Evolutionary conservation across 257 asterid species (phyloP).

Genomic region (Capsicum rhomboideum): DNA sequence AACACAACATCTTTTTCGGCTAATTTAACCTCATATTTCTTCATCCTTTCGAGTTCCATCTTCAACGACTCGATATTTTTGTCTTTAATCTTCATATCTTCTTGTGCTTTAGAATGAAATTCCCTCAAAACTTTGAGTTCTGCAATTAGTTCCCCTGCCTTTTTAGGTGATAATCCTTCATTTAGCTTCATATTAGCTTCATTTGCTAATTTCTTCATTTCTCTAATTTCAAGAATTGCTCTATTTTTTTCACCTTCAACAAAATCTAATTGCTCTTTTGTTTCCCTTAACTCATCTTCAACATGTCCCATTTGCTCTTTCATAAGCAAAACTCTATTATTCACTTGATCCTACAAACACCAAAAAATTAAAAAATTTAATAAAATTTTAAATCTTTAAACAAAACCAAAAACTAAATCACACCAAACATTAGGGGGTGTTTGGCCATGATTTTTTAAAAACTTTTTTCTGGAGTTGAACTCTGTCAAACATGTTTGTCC

Average conservation of each 20-base stretch:
- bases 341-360: slow-evolving; percentile 22
- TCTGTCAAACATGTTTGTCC: too few species aligned
- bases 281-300: slow-evolving; percentile 47
- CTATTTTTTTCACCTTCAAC: slow-evolving; percentile 27
- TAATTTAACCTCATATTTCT: slow-evolving; percentile 24
- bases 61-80: slow-evolving; percentile 33
- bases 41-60: slow-evolving; percentile 23
- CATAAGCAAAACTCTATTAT: slow-evolving; percentile 21
- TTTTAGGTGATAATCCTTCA: slow-evolving; percentile 1
- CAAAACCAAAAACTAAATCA: not conserved
- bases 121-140: slow-evolving; percentile 32
- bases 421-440: too few species aligned
- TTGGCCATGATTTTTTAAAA: too few species aligned
- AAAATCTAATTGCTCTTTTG: slow-evolving; percentile 29
- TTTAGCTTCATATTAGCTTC: slow-evolving; percentile 3
- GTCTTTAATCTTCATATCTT: slow-evolving; percentile 37
- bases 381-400: not conserved
- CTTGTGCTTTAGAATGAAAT: slow-evolving; percentile 16
- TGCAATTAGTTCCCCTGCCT: not conserved
- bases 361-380: not conserved
- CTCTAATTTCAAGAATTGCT: slow-evolving; percentile 32
- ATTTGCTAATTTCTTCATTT: slow-evolving; percentile 18
- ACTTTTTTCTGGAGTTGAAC: too few species aligned
- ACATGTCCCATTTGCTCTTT: slow-evolving; percentile 39
- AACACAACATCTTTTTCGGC: slow-evolving; percentile 29